Evolutionary conservation across 148 eudicot genomes (phyloP).

Genomic region (Salicornia ramosissima): DNA sequence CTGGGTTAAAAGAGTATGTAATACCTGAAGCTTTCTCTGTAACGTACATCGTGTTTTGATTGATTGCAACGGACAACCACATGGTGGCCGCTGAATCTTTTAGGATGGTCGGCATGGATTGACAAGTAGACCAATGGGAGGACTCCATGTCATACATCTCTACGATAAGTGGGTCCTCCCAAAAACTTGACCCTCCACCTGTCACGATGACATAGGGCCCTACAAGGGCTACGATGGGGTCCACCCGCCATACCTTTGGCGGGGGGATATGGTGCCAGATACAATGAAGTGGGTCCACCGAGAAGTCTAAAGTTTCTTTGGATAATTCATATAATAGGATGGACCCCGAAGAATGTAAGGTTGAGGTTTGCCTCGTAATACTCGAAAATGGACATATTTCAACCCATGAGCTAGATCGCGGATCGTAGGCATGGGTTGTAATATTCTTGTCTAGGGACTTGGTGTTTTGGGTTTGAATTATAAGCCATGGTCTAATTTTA

Average conservation of each 20-base stretch:
- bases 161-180: slow-evolving; percentile 44
- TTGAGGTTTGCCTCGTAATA: slow-evolving; percentile 11
- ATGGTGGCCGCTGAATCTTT: slow-evolving; percentile 44
- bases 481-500: slow-evolving; percentile 53
- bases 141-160: slow-evolving; percentile 50
- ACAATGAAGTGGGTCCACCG: slow-evolving; percentile 47
- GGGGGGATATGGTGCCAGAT: slow-evolving; percentile 42
- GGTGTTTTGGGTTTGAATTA: slow-evolving; percentile 41
- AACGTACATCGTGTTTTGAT: slow-evolving; percentile 28
- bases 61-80: slow-evolving; percentile 53
- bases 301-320: slow-evolving; percentile 29
- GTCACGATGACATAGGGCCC: slow-evolving; percentile 47
- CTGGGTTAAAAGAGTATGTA: slow-evolving; percentile 39
- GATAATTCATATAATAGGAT: slow-evolving; percentile 41
- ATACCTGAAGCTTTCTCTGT: slow-evolving; percentile 47
- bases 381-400: slow-evolving; percentile 1
- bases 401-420: slow-evolving; percentile 49
- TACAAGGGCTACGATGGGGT: slow-evolving; percentile 53
- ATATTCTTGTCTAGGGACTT: slow-evolving; percentile 6
- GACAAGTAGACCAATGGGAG: slow-evolving; percentile 43
- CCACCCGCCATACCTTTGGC: slow-evolving; percentile 47
- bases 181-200: slow-evolving; percentile 46
- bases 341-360: slow-evolving; percentile 38
- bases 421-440: slow-evolving; percentile 52
- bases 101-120: slow-evolving; percentile 45